Conservation (phyloP, 2,329 filamentous ascomycete species). For the Lojkania enalia region DNA sequence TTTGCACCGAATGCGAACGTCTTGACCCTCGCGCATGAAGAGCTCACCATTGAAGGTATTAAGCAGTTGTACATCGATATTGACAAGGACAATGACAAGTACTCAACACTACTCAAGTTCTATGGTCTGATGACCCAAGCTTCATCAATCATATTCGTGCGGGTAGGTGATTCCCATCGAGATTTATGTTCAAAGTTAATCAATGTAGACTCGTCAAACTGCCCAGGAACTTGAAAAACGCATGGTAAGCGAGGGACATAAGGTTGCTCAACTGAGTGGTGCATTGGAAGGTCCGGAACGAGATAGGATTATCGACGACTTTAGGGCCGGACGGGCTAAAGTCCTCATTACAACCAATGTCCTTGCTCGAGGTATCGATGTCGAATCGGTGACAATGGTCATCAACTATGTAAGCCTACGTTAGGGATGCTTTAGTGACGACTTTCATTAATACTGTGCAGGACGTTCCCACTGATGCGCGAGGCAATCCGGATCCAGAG, state of each 20-base stretch:
- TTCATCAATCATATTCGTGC: slow-evolving; percentile 97
- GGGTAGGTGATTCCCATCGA: slow-evolving; percentile 56
- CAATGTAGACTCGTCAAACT: slow-evolving; percentile 74
- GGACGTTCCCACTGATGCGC: slow-evolving; percentile 58
- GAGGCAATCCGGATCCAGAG: slow-evolving; percentile 75
- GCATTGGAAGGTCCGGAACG: slow-evolving; percentile 82
- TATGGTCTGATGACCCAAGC: slow-evolving; percentile 96
- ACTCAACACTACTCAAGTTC: slow-evolving; percentile 83
- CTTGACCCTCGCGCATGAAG: slow-evolving; percentile 84
- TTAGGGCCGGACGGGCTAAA: slow-evolving; percentile 85
- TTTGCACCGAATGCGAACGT: slow-evolving; percentile 87
- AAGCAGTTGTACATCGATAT: slow-evolving; percentile 98
- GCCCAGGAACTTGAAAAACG: slow-evolving; percentile 82
- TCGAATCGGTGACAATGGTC: slow-evolving; percentile 92
- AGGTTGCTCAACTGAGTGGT: slow-evolving; percentile 86
- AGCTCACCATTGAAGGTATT: slow-evolving; percentile 95
- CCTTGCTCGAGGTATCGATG: slow-evolving; percentile 90
- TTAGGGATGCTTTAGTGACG: not conserved
- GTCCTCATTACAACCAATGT: slow-evolving; percentile 98
- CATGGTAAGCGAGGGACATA: slow-evolving; percentile 88
- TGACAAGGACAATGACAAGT: slow-evolving; percentile 78
- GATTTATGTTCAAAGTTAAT: slow-evolving; percentile 3
- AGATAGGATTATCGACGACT: slow-evolving; percentile 82
- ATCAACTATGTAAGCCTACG: slow-evolving; percentile 76
- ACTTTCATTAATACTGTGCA: slow-evolving; percentile 44